phyloP scores from a whole-genome alignment of 495 filamentous ascomycete species.

The Neurospora terricola region DNA sequence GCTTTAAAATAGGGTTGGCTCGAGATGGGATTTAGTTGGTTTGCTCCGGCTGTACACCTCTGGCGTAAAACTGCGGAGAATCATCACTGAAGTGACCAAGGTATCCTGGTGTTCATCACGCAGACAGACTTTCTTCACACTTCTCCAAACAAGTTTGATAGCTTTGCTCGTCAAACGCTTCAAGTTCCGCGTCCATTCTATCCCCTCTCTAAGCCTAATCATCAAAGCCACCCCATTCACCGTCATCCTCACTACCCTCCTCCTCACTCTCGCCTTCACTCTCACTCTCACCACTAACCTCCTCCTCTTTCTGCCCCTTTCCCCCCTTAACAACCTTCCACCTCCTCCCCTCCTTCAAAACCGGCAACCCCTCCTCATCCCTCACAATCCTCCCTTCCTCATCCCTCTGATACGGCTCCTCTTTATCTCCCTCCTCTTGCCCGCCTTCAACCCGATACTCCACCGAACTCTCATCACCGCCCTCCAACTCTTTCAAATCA shows the following conservation, averaged over 20 bases:
- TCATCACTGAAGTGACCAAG: too few species aligned
- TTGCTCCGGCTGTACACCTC: too few species aligned
- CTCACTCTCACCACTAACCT: neutral
- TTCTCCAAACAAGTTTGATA: neutral
- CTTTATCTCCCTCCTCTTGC: neutral
- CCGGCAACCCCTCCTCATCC: slow-evolving; percentile 11
- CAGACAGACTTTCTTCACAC: neutral
- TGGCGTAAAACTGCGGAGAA: too few species aligned
- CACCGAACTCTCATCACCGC: slow-evolving; percentile 18
- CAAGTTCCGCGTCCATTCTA: neutral
- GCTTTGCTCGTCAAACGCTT: neutral
- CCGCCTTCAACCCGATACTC: slow-evolving; percentile 7
- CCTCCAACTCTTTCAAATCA: slow-evolving; percentile 15
- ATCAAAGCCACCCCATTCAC: slow-evolving; percentile 41
- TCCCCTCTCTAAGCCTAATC: slow-evolving; percentile 19
- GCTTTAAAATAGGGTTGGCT: too few species aligned
- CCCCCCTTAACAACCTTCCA: slow-evolving; percentile 23
- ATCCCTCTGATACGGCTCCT: slow-evolving; percentile 19
- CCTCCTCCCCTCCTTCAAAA: neutral
- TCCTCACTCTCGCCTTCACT: slow-evolving; percentile 3
- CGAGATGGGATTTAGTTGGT: too few species aligned
- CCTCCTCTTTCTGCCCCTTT: slow-evolving; percentile 14
- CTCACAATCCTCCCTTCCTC: slow-evolving; percentile 20
- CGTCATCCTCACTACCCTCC: slow-evolving; percentile 10
- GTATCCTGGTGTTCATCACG: neutral